phyloP scores from a whole-genome alignment of 2,329 filamentous ascomycete species.

The Scedosporium apiospermum region DNA sequence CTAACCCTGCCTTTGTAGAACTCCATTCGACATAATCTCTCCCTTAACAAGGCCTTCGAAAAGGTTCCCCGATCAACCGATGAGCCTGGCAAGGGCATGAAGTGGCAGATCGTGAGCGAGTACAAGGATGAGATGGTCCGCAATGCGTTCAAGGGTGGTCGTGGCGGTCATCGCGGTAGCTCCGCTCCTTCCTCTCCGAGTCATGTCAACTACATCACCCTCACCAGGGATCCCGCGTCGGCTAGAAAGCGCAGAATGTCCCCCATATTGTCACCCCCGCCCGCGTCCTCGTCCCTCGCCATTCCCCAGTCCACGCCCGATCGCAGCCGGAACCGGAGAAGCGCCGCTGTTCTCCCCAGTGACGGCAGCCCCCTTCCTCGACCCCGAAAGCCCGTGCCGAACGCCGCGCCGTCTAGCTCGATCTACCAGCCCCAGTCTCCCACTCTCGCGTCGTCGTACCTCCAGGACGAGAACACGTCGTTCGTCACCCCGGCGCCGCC shows the following conservation, averaged over 20 bases:
- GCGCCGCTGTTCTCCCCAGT: constrained; percentile 27
- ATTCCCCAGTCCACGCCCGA: constrained; percentile 48
- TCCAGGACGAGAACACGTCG: constrained; percentile 49
- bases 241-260: constrained; percentile 48
- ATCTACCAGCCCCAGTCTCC: constrained; percentile 47
- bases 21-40: constrained; percentile 93
- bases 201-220: constrained; percentile 51
- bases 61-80: constrained; percentile 89
- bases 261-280: constrained; percentile 45
- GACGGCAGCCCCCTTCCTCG: constrained; percentile 56
- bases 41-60: constrained; percentile 86
- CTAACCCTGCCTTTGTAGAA: constrained; percentile 44
- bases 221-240: constrained; percentile 40
- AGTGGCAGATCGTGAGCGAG: constrained; percentile 88
- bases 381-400: constrained; percentile 35
- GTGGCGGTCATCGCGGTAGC: constrained; percentile 56
- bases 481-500: constrained; percentile 66
- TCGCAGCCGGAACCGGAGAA: constrained; percentile 19
- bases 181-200: constrained; percentile 61
- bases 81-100: constrained; percentile 97
- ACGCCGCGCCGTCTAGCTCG: constrained; percentile 33
- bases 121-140: constrained; percentile 80
- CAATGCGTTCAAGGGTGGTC: constrained; percentile 53
- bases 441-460: constrained; percentile 51
- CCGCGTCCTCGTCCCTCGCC: constrained; percentile 36